Percentiles rank a stretch among this genome's conserved stretches.
Evolutionary conservation across 805 yeast species (phyloP).

Genomic region (Metschnikowia lunata): DNA sequence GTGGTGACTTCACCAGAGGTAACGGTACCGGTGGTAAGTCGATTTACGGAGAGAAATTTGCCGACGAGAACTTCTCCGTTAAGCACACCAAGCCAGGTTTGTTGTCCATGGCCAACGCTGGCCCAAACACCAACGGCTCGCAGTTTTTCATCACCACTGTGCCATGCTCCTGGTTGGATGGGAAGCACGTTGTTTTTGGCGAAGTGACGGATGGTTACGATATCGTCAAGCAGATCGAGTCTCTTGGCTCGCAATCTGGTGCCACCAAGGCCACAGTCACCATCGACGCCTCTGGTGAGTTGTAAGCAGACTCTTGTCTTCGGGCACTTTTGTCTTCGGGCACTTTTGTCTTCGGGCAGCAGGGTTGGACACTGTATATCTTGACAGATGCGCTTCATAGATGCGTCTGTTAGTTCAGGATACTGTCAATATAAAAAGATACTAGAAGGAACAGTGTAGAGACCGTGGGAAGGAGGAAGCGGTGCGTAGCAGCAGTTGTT

Average conservation of each 20-base stretch:
- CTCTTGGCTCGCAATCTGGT: slow-evolving; percentile 64
- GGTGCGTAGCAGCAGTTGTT: too few relatives aligned
- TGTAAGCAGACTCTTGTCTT: slow-evolving; percentile 34
- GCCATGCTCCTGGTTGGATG: slow-evolving; percentile 84
- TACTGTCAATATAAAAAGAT: too few relatives aligned
- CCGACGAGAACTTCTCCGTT: slow-evolving; percentile 80
- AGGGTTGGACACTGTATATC: too few relatives aligned
- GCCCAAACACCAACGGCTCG: slow-evolving; percentile 97
- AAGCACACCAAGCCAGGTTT: slow-evolving; percentile 83
- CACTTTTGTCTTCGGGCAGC: too few relatives aligned
- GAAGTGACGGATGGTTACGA: slow-evolving; percentile 84
- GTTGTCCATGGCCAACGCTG: slow-evolving; percentile 97
- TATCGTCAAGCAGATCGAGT: slow-evolving; percentile 79
- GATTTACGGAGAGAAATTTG: slow-evolving; percentile 78
- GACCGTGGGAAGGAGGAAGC: too few relatives aligned
- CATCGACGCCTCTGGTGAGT: slow-evolving; percentile 61
- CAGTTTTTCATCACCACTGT: slow-evolving; percentile 96
- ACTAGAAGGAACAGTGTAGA: too few relatives aligned
- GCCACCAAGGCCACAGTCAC: slow-evolving; percentile 58
- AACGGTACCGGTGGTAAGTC: slow-evolving; percentile 94
- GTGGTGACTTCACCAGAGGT: slow-evolving; percentile 67
- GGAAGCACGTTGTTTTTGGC: slow-evolving; percentile 93
- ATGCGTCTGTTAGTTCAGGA: too few relatives aligned
- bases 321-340: too few relatives aligned
- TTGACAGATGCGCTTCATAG: too few relatives aligned